Percentiles rank a stretch among this genome's conserved stretches.
phyloP scores from a whole-genome alignment of 1,139 yeast genomes.

The Eremothecium sinecaudum region DNA sequence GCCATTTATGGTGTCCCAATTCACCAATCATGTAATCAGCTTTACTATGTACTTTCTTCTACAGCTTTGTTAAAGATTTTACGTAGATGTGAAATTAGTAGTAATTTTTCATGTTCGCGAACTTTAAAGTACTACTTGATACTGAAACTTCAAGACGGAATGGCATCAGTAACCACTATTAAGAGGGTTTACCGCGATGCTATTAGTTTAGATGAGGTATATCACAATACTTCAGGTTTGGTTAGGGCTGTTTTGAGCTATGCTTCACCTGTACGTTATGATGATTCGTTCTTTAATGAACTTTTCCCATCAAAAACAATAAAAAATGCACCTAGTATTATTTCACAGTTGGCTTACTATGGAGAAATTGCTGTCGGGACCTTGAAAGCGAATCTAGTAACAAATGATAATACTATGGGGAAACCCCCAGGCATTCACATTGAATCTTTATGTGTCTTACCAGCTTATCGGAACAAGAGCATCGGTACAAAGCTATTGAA shows the following conservation, averaged over 20 bases:
- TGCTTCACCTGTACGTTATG: constrained; percentile 14
- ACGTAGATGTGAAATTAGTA: no score
- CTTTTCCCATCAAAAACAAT: constrained; percentile 10
- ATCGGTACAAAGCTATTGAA: constrained; percentile 53
- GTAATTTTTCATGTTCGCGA: no score
- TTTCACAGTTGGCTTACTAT: constrained; percentile 39
- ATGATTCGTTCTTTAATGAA: constrained; percentile 16
- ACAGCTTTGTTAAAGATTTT: no score
- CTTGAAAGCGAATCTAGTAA: constrained; percentile 41
- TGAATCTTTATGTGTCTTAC: constrained; percentile 57
- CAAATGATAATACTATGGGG: constrained; percentile 21
- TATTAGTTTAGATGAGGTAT: constrained; percentile 22
- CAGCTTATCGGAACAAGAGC: constrained; percentile 50
- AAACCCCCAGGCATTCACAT: constrained; percentile 44
- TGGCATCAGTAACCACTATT: no score
- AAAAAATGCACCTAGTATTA: constrained; percentile 11
- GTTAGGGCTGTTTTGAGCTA: constrained; percentile 11
- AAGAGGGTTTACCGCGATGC: no score
- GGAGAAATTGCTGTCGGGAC: constrained; percentile 69
- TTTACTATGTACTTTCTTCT: no score
- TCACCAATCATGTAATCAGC: no score
- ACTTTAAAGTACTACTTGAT: no score
- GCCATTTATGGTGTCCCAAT: no score
- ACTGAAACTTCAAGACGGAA: no score
- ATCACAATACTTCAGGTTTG: constrained; percentile 20